Percentiles rank a stretch among this genome's conserved stretches.
Conservation (phyloP, 2,329 filamentous ascomycete genomes). For the Xylaria sp. region DNA sequence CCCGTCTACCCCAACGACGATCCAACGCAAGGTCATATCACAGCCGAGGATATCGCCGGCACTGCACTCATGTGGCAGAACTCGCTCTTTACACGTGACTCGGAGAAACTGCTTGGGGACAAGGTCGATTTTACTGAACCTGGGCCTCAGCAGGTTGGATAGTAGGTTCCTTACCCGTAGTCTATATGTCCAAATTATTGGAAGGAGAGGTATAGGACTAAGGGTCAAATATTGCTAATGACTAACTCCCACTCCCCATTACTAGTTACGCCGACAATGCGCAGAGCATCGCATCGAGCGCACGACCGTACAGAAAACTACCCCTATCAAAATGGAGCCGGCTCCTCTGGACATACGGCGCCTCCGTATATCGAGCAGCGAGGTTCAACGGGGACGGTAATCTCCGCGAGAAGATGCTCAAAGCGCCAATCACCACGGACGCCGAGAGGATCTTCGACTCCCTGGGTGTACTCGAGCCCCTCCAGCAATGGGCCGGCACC, state of each 20-base stretch:
- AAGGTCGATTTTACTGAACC: constrained; percentile 37
- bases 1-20: constrained; percentile 41
- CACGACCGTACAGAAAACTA: constrained; percentile 38
- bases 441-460: constrained; percentile 33
- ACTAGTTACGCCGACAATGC: background rate
- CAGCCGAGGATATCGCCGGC: constrained; percentile 43
- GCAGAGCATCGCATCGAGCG: constrained; percentile 11
- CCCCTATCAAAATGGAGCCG: constrained; percentile 32
- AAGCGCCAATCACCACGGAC: constrained; percentile 20
- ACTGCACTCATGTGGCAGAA: constrained; percentile 40
- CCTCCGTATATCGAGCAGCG: background rate
- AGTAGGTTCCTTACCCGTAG: constrained; percentile 32
- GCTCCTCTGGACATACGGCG: constrained; percentile 39
- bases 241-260: background rate
- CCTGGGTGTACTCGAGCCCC: constrained; percentile 26
- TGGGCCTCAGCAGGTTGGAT: constrained; percentile 37
- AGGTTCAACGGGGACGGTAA: background rate
- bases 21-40: constrained; percentile 35
- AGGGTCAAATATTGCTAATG: background rate
- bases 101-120: constrained; percentile 37
- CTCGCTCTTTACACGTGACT: constrained; percentile 39
- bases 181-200: background rate
- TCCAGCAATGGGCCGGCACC: constrained; percentile 22
- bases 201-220: no score
- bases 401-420: constrained; percentile 10